These are phyloP conservation scores for Arachnopeziza araneosa DNA, from an alignment of 2,329 filamentous ascomycete genomes.

Conservation along the genomic window DNA sequence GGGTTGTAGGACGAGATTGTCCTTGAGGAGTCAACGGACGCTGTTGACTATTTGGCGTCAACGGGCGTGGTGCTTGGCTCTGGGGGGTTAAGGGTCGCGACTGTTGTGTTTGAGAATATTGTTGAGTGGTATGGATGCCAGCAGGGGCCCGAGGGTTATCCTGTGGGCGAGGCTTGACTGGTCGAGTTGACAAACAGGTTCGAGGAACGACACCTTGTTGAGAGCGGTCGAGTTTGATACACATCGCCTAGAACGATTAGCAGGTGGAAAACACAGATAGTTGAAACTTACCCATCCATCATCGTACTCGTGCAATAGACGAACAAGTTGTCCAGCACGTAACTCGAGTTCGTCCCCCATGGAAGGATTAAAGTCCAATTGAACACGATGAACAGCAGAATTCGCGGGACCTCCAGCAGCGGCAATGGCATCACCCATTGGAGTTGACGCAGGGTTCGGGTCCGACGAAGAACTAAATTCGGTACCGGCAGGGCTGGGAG, in stretches of 20 bases:
- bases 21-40: slow-evolving; percentile 21
- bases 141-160: slow-evolving; percentile 26
- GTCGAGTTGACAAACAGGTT: slow-evolving; percentile 86
- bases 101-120: slow-evolving; percentile 9
- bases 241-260: slow-evolving; percentile 64
- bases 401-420: slow-evolving; percentile 54
- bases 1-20: slow-evolving; percentile 11
- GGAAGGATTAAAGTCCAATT: slow-evolving; percentile 88
- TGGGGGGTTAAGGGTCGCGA: slow-evolving; percentile 14
- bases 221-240: slow-evolving; percentile 82
- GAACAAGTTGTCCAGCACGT: slow-evolving; percentile 73
- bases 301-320: slow-evolving; percentile 91
- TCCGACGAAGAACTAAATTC: slow-evolving; percentile 56
- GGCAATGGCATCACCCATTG: slow-evolving; percentile 54
- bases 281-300: slow-evolving; percentile 80
- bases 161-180: slow-evolving; percentile 53
- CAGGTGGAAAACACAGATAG: slow-evolving; percentile 5
- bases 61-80: background rate
- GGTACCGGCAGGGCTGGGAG: slow-evolving; percentile 56
- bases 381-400: slow-evolving; percentile 78
- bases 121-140: background rate
- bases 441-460: slow-evolving; percentile 40
- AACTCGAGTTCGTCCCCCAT: slow-evolving; percentile 89
- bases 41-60: slow-evolving; percentile 16
- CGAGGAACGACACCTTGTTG: slow-evolving; percentile 89